phyloP scores from a whole-genome alignment of 495 filamentous ascomycete genomes.

The Daldinia concentrica region DNA sequence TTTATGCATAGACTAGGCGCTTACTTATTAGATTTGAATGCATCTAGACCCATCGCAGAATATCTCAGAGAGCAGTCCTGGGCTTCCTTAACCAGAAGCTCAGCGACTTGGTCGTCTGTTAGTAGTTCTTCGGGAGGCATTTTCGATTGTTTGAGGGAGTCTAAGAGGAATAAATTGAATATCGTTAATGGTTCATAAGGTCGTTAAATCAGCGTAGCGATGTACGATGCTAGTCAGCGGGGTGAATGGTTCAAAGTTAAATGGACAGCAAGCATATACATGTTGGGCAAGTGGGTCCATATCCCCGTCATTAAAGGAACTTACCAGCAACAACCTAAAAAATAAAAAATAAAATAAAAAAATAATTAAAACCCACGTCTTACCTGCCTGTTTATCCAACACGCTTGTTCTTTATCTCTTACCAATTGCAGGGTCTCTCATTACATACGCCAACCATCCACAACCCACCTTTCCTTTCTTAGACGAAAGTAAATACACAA shows the following conservation, averaged over 20 bases:
- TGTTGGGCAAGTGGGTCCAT: background rate
- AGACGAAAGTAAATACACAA: conserved; percentile 40
- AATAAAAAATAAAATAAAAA: no score
- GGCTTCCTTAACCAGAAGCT: conserved; percentile 77
- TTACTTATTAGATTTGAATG: conserved; percentile 73
- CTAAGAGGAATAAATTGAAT: background rate
- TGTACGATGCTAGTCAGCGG: conserved; percentile 9
- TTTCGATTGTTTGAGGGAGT: conserved; percentile 5
- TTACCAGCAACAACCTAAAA: no score
- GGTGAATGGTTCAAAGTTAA: conserved; percentile 18
- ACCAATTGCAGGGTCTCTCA: background rate
- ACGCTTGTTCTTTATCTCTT: background rate
- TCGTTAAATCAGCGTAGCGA: background rate
- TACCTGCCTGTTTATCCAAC: background rate
- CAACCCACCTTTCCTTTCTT: conserved; percentile 34
- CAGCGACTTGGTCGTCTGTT: conserved; percentile 80
- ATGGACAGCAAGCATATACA: background rate
- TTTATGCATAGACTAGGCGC: conserved; percentile 15
- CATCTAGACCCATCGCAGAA: conserved; percentile 74
- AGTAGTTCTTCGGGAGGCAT: conserved; percentile 55
- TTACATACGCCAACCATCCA: background rate
- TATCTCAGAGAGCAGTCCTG: conserved; percentile 74
- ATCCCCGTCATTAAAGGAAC: background rate
- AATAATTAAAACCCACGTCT: background rate
- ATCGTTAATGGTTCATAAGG: background rate